These are phyloP conservation scores for Pascua sp. DNA, from an alignment of 1,284 basidiomycete species.

Conservation along the genomic window DNA sequence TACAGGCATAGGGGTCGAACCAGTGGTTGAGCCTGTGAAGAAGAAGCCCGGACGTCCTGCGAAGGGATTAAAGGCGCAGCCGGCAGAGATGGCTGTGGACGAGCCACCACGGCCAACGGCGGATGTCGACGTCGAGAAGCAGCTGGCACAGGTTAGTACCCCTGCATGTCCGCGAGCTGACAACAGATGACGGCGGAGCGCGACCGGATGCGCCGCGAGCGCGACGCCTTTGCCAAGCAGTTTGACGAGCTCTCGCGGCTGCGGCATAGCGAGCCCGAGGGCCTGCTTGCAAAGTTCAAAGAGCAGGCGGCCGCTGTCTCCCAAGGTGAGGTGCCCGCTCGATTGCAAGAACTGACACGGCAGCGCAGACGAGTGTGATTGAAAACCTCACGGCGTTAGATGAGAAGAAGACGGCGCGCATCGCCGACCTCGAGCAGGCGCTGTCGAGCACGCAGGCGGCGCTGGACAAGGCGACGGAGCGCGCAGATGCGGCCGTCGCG, in stretches of 20 bases:
- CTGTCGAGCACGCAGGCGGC: constrained; percentile 23
- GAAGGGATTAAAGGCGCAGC: not conserved
- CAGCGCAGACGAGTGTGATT: constrained; percentile 46
- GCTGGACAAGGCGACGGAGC: constrained; percentile 6
- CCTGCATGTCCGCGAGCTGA: not conserved
- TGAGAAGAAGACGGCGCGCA: constrained; percentile 34
- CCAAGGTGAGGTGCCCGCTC: constrained; percentile 26
- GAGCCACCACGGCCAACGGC: too few species aligned
- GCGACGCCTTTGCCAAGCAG: constrained; percentile 42
- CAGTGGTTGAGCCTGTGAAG: not conserved
- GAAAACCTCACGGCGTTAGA: constrained; percentile 34
- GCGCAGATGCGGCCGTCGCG: constrained; percentile 3
- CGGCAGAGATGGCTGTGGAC: not conserved
- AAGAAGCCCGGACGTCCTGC: constrained; percentile 2
- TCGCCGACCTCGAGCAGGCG: constrained; percentile 32
- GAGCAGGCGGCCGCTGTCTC: constrained; percentile 31
- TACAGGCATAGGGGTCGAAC: constrained; percentile 1
- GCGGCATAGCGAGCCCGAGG: constrained; percentile 31
- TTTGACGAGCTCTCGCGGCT: constrained; percentile 44
- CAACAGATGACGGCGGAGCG: constrained; percentile 30
- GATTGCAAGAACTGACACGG: not conserved
- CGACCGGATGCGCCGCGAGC: constrained; percentile 29
- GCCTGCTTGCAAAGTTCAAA: constrained; percentile 40
- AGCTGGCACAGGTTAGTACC: too few species aligned
- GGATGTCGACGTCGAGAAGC: not conserved